These are phyloP conservation scores for Komagataella kurtzmanii DNA, from an alignment of 805 yeast species.

Conservation along the genomic window DNA sequence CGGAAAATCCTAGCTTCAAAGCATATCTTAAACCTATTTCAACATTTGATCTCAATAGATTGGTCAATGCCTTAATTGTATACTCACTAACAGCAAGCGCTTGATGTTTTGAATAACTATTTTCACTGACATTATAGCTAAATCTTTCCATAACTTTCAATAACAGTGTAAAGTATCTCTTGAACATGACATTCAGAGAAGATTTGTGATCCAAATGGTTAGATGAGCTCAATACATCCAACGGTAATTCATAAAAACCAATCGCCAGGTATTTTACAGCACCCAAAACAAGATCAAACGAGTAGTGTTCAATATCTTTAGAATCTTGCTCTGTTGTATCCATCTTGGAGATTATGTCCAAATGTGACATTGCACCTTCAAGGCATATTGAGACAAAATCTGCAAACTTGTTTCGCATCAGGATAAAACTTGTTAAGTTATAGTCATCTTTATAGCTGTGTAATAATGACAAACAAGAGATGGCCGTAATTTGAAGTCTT, in stretches of 20 bases:
- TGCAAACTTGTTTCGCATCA: background rate
- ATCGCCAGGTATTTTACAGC: constrained; percentile 44
- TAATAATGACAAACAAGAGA: background rate
- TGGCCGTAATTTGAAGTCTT: background rate
- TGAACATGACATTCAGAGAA: constrained; percentile 37
- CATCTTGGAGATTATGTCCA: constrained; percentile 6
- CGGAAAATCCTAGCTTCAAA: constrained; percentile 66
- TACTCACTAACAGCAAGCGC: constrained; percentile 44
- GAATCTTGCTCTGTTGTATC: constrained; percentile 6
- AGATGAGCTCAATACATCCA: constrained; percentile 43
- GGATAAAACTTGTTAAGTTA: background rate
- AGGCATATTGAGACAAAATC: background rate
- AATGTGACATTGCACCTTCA: constrained; percentile 4
- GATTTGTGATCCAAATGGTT: constrained; percentile 25
- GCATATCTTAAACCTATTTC: constrained; percentile 69
- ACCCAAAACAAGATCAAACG: constrained; percentile 51
- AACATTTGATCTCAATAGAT: constrained; percentile 56
- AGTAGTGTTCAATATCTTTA: constrained; percentile 31
- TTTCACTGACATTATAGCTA: constrained; percentile 11
- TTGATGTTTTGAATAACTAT: constrained; percentile 30
- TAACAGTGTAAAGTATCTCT: constrained; percentile 51
- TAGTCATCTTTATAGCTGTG: background rate
- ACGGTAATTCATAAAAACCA: constrained; percentile 38
- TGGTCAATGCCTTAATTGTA: constrained; percentile 52
- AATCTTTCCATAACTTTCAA: constrained; percentile 38